phyloP scores from a whole-genome alignment of 768 basidiomycete genomes.

The Hericium erinaceus region DNA sequence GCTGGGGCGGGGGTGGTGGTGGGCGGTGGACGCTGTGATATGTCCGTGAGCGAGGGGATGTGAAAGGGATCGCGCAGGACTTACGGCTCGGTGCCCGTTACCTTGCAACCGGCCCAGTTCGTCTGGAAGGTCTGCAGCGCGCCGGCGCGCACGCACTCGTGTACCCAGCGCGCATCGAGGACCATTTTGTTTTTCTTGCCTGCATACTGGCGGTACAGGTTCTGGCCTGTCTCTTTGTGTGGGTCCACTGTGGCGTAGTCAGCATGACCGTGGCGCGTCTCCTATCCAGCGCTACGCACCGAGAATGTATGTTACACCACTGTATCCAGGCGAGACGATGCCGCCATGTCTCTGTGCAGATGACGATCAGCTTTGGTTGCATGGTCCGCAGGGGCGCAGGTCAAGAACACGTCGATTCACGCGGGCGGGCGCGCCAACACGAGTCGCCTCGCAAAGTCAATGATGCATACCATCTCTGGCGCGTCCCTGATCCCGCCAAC shows the following conservation, averaged over 20 bases:
- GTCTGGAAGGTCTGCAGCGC: conserved; percentile 65
- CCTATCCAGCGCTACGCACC: conserved; percentile 35
- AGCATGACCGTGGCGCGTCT: neutral
- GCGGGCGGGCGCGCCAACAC: no score
- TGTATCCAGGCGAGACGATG: conserved; percentile 63
- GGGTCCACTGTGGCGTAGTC: conserved; percentile 53
- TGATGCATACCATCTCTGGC: no score
- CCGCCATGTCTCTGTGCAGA: conserved; percentile 65
- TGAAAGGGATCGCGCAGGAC: conserved; percentile 12
- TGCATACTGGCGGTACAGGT: conserved; percentile 68
- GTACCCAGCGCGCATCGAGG: conserved; percentile 65
- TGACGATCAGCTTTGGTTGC: neutral
- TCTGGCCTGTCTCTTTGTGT: conserved; percentile 70
- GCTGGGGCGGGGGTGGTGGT: conserved; percentile 3
- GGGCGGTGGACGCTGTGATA: conserved; percentile 1
- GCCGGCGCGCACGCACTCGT: conserved; percentile 62
- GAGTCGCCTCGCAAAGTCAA: no score
- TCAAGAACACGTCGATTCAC: no score
- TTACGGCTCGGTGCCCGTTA: conserved; percentile 66
- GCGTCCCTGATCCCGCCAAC: neutral
- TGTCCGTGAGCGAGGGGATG: neutral
- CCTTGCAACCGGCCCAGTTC: conserved; percentile 77
- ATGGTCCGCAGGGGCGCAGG: neutral
- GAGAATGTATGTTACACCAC: conserved; percentile 70
- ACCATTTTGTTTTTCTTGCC: conserved; percentile 76